Conservation (phyloP, 2,329 filamentous ascomycete genomes). For the Hypoxylon sp. region DNA sequence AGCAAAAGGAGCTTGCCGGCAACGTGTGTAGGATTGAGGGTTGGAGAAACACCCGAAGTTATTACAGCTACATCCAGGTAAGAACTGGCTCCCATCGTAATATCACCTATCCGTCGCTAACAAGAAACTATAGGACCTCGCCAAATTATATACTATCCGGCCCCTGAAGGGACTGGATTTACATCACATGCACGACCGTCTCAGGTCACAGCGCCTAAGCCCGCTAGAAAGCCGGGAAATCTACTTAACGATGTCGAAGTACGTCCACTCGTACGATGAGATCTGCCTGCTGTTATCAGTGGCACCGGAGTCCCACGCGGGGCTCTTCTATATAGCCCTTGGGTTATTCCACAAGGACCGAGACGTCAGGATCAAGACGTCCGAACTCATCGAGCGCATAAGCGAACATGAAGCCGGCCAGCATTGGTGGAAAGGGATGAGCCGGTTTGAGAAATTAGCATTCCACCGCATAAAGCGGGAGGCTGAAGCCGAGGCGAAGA, state of each 20-base stretch:
- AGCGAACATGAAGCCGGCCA: constrained; percentile 89
- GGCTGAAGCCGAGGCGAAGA: constrained; percentile 66
- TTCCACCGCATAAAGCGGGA: constrained; percentile 84
- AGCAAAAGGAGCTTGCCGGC: constrained; percentile 88
- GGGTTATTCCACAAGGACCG: constrained; percentile 91
- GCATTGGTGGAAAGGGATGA: constrained; percentile 91
- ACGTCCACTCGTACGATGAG: constrained; percentile 85
- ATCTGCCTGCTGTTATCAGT: constrained; percentile 87
- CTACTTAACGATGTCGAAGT: constrained; percentile 83
- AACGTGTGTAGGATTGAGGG: constrained; percentile 95
- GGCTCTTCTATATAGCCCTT: constrained; percentile 90
- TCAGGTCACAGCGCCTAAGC: constrained; percentile 84
- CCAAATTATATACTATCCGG: constrained; percentile 73
- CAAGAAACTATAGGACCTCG: constrained; percentile 69
- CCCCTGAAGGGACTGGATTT: constrained; percentile 88
- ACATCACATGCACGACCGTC: constrained; percentile 91
- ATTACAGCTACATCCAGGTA: constrained; percentile 94
- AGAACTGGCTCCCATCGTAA: constrained; percentile 40
- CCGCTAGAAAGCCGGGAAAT: constrained; percentile 84
- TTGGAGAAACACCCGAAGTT: constrained; percentile 95
- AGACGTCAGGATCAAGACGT: constrained; percentile 82
- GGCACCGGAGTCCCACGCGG: constrained; percentile 87
- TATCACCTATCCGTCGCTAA: constrained; percentile 57
- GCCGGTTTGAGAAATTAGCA: constrained; percentile 89
- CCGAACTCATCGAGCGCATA: constrained; percentile 85